A percentile compares a stretch with the other conserved stretches of the same genome.
Evolutionary conservation across 2,329 filamentous ascomycete species (phyloP).

Genomic region (Ophiosphaerella narmari): DNA sequence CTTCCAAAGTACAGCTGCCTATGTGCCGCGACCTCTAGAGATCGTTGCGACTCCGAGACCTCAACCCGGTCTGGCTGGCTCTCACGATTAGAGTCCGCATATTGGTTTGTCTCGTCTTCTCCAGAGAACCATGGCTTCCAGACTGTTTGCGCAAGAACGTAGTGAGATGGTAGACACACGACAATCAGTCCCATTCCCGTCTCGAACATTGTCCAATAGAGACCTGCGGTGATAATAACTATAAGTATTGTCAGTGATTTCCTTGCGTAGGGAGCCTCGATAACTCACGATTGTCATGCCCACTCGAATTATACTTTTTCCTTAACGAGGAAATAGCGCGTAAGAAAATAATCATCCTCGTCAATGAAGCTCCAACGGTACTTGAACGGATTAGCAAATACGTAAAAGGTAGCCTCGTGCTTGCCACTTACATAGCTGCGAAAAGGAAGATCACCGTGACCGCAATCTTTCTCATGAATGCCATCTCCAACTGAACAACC

Average conservation of each 20-base stretch:
- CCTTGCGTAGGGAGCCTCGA: too few species aligned
- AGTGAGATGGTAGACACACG: conserved; percentile 1
- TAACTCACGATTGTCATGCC: too few species aligned
- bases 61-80: too few species aligned
- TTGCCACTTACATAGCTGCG: neutral
- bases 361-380: too few species aligned
- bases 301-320: too few species aligned
- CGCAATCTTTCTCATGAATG: conserved; percentile 2
- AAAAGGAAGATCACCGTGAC: conserved; percentile 4
- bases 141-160: neutral
- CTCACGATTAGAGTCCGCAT: neutral
- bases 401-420: neutral
- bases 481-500: conserved; percentile 3
- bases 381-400: too few species aligned
- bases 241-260: neutral
- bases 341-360: too few species aligned
- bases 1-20: too few species aligned
- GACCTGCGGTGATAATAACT: conserved; percentile 6
- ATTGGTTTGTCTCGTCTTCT: neutral
- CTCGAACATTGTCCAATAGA: conserved; percentile 9
- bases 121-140: neutral
- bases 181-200: conserved; percentile 3
- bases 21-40: too few species aligned
- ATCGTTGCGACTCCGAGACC: too few species aligned
- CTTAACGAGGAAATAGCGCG: too few species aligned